Base-by-base conservation (phyloP, 805 yeast species). In the Yamadazyma laniorum region DNA sequence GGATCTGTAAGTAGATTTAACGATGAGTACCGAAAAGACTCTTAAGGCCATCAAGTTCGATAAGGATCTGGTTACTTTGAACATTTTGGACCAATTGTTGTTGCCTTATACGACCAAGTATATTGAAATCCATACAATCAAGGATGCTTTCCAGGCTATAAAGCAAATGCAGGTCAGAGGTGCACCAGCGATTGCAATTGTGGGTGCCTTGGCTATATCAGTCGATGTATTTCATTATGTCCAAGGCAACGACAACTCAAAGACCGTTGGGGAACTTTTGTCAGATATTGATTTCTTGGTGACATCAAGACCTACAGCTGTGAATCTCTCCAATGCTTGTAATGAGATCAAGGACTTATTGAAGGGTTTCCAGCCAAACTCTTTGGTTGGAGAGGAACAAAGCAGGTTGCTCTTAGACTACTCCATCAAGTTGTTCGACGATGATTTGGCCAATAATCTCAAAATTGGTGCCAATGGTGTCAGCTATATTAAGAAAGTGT, bases 131-230 rank as follows among this genome's bases (percentile, higher is more conserved):
- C 48, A 65, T 26, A 65, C 78, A 13, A 79, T 86, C 35, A 81
- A 81, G 32, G 89, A 83, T 57, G 97, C 95, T 3, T 87, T 66
- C 61, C 71, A 73, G 14, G 95, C 85, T n/a, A 91, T 91, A 59
- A 82, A 80, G 55, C 72, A 72, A 41, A 91, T 91, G 99, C 89
- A 86, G 52, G 97, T 95, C 4, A 74, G 99, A 58, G 99, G 99
- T 26, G 99, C 99, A 0, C 99, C 99, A 0, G 98, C 98, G 1
- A 91, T 91, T 56, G 97, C 97, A 45, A 86, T 91, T 41, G 97
- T 91, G 2, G 98, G 96, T 4, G 80, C 89, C 1, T 73, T 90
- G 43, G 77, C 96, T 2, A 75, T 91, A 3, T 82, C 86, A 2
- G 79, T 85, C n/a, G 96, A 91, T 48, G 61, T 63, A 61, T 39